phyloP scores from a whole-genome alignment of 1,139 yeast species.

The Suhomyces terraborum region DNA sequence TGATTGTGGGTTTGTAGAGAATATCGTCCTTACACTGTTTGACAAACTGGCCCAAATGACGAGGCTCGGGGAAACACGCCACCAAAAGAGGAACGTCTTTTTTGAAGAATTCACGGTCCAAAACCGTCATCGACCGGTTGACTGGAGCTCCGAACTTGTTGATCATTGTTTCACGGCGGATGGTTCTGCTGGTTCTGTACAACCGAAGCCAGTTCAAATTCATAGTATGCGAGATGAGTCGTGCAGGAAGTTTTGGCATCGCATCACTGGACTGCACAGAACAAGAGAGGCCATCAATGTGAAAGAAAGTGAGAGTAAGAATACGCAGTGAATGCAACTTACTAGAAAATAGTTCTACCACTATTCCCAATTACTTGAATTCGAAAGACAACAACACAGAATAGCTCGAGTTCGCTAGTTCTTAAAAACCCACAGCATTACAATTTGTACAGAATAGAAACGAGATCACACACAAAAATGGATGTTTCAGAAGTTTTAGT shows the following conservation, averaged over 20 bases:
- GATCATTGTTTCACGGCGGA: slow-evolving; percentile 19
- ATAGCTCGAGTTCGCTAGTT: too few relatives aligned
- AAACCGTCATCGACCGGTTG: slow-evolving; percentile 60
- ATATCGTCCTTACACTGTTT: slow-evolving; percentile 57
- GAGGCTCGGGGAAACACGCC: slow-evolving; percentile 70
- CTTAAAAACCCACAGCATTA: too few relatives aligned
- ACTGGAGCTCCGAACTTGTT: slow-evolving; percentile 62
- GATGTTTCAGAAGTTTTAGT: slow-evolving; percentile 33
- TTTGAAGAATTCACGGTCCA: slow-evolving; percentile 67
- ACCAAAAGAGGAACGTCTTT: slow-evolving; percentile 60
- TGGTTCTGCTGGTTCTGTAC: slow-evolving; percentile 8
- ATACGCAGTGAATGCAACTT: too few relatives aligned
- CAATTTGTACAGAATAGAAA: too few relatives aligned
- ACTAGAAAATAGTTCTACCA: too few relatives aligned
- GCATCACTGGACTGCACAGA: neutral
- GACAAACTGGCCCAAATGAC: slow-evolving; percentile 55
- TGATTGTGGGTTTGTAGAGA: slow-evolving; percentile 61
- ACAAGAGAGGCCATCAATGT: neutral
- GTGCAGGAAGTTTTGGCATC: slow-evolving; percentile 1
- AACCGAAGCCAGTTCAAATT: slow-evolving; percentile 9
- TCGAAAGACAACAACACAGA: too few relatives aligned
- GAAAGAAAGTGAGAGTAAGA: too few relatives aligned
- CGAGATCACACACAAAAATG: neutral
- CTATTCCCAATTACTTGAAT: too few relatives aligned
- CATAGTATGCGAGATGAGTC: slow-evolving; percentile 3